Evolutionary conservation across 108 stramenopile genomes (phyloP).

Genomic region (Nitzschia palea): DNA sequence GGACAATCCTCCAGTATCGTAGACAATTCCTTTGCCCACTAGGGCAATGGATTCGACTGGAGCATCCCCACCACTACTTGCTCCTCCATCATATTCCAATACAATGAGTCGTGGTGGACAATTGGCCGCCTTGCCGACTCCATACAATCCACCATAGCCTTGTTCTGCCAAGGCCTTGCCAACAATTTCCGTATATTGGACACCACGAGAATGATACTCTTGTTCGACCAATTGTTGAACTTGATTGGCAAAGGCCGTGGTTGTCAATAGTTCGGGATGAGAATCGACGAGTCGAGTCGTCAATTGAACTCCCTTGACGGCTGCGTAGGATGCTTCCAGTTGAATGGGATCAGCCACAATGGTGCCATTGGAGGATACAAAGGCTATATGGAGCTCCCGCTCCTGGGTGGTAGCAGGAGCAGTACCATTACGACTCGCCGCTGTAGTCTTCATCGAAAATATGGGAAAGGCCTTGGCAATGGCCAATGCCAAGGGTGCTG

Average conservation of each 20-base stretch:
- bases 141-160: conserved; percentile 63
- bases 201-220: neutral
- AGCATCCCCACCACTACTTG: neutral
- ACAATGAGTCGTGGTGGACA: conserved; percentile 81
- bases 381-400: conserved; percentile 24
- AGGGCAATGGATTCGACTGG: conserved; percentile 52
- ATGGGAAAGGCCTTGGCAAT: conserved; percentile 64
- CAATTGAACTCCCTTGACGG: conserved; percentile 55
- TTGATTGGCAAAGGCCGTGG: conserved; percentile 49
- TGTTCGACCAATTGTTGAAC: neutral
- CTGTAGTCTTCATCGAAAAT: conserved; percentile 37
- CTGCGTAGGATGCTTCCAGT: conserved; percentile 24
- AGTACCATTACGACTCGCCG: too few relatives aligned
- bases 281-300: conserved; percentile 74
- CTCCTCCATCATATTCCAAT: conserved; percentile 50
- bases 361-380: conserved; percentile 16
- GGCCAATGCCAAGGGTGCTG: conserved; percentile 36
- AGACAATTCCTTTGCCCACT: conserved; percentile 91
- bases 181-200: conserved; percentile 37
- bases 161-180: conserved; percentile 47
- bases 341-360: conserved; percentile 9
- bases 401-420: too few relatives aligned
- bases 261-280: conserved; percentile 63
- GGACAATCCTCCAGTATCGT: conserved; percentile 88
- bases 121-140: conserved; percentile 86